Conservation (phyloP, 495 filamentous ascomycete genomes). For the Hamigera avellanea region DNA sequence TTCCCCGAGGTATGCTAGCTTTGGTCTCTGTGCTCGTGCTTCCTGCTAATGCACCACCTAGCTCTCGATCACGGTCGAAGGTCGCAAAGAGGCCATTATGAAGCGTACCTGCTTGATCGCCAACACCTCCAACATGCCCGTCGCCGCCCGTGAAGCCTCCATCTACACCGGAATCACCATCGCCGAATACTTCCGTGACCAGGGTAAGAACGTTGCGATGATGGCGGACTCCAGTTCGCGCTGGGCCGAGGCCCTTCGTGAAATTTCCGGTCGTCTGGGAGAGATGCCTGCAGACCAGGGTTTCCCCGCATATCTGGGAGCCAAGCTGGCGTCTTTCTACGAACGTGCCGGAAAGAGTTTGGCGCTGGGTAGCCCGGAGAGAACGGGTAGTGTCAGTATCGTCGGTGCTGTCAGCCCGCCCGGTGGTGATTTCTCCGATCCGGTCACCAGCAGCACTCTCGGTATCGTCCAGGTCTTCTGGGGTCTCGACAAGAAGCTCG, state of each 20-base stretch:
- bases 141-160: constrained; percentile 95
- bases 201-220: constrained; percentile 97
- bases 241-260: constrained; percentile 97
- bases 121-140: constrained; percentile 99
- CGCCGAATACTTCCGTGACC: constrained; percentile 96
- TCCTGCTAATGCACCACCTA: constrained; percentile 17
- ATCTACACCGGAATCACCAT: constrained; percentile 99
- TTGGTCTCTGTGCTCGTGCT: not conserved
- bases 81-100: constrained; percentile 97
- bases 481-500: constrained; percentile 98
- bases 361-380: constrained; percentile 76
- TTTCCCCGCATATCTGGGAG: constrained; percentile 95
- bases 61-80: constrained; percentile 80
- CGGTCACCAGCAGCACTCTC: constrained; percentile 87
- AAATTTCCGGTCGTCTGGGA: constrained; percentile 96
- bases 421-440: constrained; percentile 98
- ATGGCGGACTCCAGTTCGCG: constrained; percentile 99
- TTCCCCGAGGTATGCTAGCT: constrained; percentile 64
- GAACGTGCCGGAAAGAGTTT: constrained; percentile 86
- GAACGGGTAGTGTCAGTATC: constrained; percentile 88
- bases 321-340: constrained; percentile 98
- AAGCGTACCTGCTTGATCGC: constrained; percentile 97
- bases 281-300: constrained; percentile 99
- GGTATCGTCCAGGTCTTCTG: constrained; percentile 99
- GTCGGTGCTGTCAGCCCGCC: constrained; percentile 96